phyloP scores from a whole-genome alignment of 139 green algal species.

The Deuterostichococcus epilithicus region DNA sequence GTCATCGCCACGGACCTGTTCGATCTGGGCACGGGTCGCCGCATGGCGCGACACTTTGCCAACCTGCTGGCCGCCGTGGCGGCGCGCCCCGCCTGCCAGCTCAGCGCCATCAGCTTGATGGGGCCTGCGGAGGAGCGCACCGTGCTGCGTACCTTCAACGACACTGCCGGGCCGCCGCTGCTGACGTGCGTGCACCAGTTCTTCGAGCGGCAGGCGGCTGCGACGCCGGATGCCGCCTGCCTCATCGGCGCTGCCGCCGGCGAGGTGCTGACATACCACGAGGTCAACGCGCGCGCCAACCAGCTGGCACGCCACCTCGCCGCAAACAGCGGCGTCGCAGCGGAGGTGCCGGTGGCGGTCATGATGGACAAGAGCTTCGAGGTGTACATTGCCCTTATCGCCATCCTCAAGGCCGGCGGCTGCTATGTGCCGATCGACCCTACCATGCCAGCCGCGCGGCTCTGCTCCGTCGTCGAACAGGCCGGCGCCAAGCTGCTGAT shows the following conservation, averaged over 20 bases:
- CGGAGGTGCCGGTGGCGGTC: conserved; percentile 28
- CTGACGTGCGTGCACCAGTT: conserved; percentile 11
- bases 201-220: conserved; percentile 23
- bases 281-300: conserved; percentile 27
- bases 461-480: conserved; percentile 30
- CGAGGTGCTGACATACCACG: conserved; percentile 9
- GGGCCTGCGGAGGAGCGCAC: background rate
- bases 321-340: background rate
- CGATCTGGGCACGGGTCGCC: background rate
- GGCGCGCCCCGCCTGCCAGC: background rate
- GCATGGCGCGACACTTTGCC: background rate
- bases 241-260: conserved; percentile 4
- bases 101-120: conserved; percentile 2
- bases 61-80: background rate
- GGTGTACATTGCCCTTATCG: conserved; percentile 37
- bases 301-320: conserved; percentile 30
- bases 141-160: conserved; percentile 1
- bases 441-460: conserved; percentile 33
- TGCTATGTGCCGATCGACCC: conserved; percentile 57
- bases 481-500: background rate
- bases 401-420: conserved; percentile 41
- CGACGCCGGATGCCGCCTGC: conserved; percentile 10
- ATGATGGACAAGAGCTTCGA: conserved; percentile 39
- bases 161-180: background rate
- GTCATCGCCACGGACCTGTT: background rate